Evolutionary conservation across 2,329 filamentous ascomycete species (phyloP), one percentile per base, ranked within the genome.

Genomic region (Fulvia fulva): DNA sequence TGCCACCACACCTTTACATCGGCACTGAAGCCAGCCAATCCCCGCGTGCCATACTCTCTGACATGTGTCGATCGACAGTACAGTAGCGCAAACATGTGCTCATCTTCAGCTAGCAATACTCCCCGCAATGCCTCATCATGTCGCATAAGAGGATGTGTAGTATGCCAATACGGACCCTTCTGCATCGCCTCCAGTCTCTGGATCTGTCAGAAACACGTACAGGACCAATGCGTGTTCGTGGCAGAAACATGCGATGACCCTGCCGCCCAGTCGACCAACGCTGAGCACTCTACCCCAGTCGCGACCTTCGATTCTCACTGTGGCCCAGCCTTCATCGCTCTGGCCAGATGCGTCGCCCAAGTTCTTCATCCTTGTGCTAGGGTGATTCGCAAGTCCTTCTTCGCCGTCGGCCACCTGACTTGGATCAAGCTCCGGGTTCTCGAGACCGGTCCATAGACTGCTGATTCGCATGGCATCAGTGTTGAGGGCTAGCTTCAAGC

Each of bases 221-320:
- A 94, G 77, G 43, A 94, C 90, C 62, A 95, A 73, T 2, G 90
- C 89, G 71, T 91, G 87, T 54, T 90, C 88, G 68, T 94, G 81
- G 41, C 86, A 86, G 73, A 95, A 91, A 71, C 92, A 97, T 57
- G 92, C 94, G 78, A 97, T 94, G 53, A 97, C 93, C 65, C 91
- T 83, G 0, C 91, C 93, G 66, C 94, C 93, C 28, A 97, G 77
- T 52, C 92, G 81, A 1, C 93, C 93, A 12, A 97, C 92, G 73
- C 91, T 95, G 65, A 99, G 80, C n/a, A 97, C 93, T 65, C 85
- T 86, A 30, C 91, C 91, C 93, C 94, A 97, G 72, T 99, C 94
- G 72, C 86, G 88, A 32, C 91, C 94, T 75, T 97, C 94, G 23
- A 97, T 91, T 54, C 90, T 82, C 34, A 97, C 93, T 23, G 85